phyloP scores from a whole-genome alignment of 805 yeast genomes.

The Teunomyces lycoperdinae region DNA sequence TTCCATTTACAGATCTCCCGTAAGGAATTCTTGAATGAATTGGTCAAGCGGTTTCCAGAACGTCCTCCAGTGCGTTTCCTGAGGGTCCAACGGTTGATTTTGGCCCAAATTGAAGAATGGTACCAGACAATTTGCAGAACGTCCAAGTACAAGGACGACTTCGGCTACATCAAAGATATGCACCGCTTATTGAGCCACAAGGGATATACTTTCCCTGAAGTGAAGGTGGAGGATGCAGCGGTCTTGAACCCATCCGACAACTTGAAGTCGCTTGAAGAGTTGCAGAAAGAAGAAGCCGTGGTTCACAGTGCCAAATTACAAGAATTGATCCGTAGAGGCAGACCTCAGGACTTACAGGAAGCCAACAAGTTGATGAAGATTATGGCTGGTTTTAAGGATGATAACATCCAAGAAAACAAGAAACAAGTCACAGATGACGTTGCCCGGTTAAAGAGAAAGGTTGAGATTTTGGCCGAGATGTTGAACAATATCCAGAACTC shows the following conservation, averaged over 20 bases:
- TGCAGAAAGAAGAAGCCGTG: constrained; percentile 86
- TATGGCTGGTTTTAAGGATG: constrained; percentile 96
- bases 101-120: constrained; percentile 97
- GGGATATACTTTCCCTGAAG: constrained; percentile 92
- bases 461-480: constrained; percentile 87
- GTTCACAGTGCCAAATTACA: constrained; percentile 95
- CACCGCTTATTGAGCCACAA: constrained; percentile 84
- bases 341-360: constrained; percentile 91
- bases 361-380: constrained; percentile 96
- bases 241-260: constrained; percentile 88
- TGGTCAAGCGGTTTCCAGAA: constrained; percentile 92
- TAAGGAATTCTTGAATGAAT: constrained; percentile 89
- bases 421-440: constrained; percentile 81
- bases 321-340: constrained; percentile 91
- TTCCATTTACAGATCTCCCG: constrained; percentile 92
- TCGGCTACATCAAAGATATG: constrained; percentile 93
- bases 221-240: constrained; percentile 86
- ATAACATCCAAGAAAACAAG: constrained; percentile 67
- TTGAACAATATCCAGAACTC: constrained; percentile 47
- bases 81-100: constrained; percentile 75
- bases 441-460: constrained; percentile 78
- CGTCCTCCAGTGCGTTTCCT: constrained; percentile 86
- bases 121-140: constrained; percentile 90
- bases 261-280: constrained; percentile 82
- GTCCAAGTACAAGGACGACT: constrained; percentile 84